Evolutionary conservation across 371 early-diverging fungal genomes (phyloP), one percentile per base, ranked within the genome.

Genomic region (Polyrhizophydium stewartii): DNA sequence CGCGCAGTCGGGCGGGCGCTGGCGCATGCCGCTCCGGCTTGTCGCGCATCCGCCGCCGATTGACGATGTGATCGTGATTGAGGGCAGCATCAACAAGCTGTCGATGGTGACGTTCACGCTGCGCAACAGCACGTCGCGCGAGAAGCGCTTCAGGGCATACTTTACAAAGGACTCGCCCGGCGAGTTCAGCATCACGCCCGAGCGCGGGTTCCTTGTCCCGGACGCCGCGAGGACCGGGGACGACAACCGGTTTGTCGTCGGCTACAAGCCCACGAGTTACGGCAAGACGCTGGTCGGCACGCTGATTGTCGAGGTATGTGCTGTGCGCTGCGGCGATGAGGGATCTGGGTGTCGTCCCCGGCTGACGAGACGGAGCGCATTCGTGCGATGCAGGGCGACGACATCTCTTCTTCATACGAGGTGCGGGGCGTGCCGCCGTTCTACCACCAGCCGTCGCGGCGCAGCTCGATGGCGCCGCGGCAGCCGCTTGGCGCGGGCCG

Each of bases 41-140:
- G 35, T 65, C 27, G 57, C 76, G 1, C 69, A 63, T 28, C 68
- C 69, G 1, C 71, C 74, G 7, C 58, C 69, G 17, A 60, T 74
- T 6, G 79, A 78, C 66, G 75, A 75, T 56, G 58, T 65, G 2
- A 78, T 78, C 35, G 55, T 63, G 10, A 70, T 78, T 51, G 75
- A 78, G 56, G 79, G 79, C 25, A 35, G 60, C 10, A 67, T 72
- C 64, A 69, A 71, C 69, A 75, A 72, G 56, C 41, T 63, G 6
- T 59, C 62, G 2, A 67, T 64, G 21, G 73, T 78, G n/a, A 61
- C 74, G 16, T 78, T 78, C 61, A 25, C 43, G 6, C 60, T 78
- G 5, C 61, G 62, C 45, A 75, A 71, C 65, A 21, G 57, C 17
- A 50, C 62, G 24, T 19, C 30, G 17, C 60, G 58, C 1, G 41